phyloP scores from a whole-genome alignment of 441 rosid species.

The Gossypium davidsonii region DNA sequence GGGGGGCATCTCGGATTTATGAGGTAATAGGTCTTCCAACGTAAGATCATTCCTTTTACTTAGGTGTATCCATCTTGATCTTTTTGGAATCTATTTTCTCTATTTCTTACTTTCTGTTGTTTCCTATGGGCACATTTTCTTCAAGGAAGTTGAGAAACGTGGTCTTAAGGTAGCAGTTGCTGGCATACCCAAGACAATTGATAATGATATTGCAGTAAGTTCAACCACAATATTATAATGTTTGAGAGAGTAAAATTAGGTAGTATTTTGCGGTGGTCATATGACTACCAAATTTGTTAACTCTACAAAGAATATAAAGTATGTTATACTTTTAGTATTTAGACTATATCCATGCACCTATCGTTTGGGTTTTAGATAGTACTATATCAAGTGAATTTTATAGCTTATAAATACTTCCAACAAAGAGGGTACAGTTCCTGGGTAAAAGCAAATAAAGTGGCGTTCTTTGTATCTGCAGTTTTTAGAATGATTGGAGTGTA shows the following conservation, averaged over 20 bases:
- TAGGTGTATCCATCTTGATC: neutral
- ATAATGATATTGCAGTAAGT: constrained; percentile 63
- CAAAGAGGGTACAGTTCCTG: neutral
- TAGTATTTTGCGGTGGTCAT: neutral
- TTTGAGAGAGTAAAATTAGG: neutral
- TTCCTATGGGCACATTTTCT: constrained; percentile 21
- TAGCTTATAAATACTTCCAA: neutral
- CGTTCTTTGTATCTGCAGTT: neutral
- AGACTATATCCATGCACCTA: neutral
- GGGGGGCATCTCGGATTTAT: constrained; percentile 55
- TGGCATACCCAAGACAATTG: constrained; percentile 74
- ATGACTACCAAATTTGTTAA: neutral
- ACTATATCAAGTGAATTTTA: neutral
- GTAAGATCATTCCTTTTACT: neutral
- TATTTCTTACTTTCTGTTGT: constrained; percentile 5
- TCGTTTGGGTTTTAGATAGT: neutral
- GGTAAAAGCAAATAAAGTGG: neutral
- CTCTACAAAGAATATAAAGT: neutral
- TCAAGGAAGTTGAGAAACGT: constrained; percentile 68
- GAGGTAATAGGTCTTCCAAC: constrained; percentile 29
- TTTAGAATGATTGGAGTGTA: constrained; percentile 1
- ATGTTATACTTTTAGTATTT: neutral
- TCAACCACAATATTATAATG: constrained; percentile 5
- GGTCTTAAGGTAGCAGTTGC: constrained; percentile 68
- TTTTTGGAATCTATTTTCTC: neutral